Evolutionary conservation across 768 basidiomycete genomes (phyloP), one percentile per base, ranked within the genome.

Genomic region (Boletellus emodensis): DNA sequence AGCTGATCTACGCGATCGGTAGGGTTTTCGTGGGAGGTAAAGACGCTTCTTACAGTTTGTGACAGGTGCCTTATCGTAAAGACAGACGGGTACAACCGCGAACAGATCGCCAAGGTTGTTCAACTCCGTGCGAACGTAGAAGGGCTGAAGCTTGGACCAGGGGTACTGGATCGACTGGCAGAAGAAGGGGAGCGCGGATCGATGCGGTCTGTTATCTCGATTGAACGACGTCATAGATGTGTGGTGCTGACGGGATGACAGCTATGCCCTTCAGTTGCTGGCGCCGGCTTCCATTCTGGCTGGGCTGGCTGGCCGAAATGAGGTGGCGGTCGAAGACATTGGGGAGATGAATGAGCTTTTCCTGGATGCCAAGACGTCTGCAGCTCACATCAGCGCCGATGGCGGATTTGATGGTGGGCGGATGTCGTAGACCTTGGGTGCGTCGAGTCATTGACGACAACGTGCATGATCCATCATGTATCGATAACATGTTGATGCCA

Each of bases 271-370:
- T 9, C 95, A 97, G 66, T 75, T 97, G 14, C 77, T 98, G 49
- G 87, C 90, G 0, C 95, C 95, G 0, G 92, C 91, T 1, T 87
- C 88, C 18, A 94, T 98, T 61, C 78, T 97, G 4, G 85, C 94
- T 3, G 72, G 75, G 33, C 69, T 94, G 28, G 80, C 78, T 0
- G 94, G 94, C 3, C 84, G 92, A 51, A 76, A 70, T 32, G 85
- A 93, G 61, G 91, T 98, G 49, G 81, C 84, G 53, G 70, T 84
- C 3, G 93, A 97, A 56, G 96, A 99, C 67, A 84, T 98, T 43
- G 77, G 79, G 32, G 94, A 97, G 77, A 93, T 96, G 85, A 86
- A 85, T 56, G 90, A 91, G 63, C 74, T 99, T 30, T 99, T 99
- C 77, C 75, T 97, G 60, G 94, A 98, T 67, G 93, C 95, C 17